Evolutionary conservation across 345 rosid genomes (phyloP), one percentile per base, ranked within the genome.

Genomic region (Salix exigua): DNA sequence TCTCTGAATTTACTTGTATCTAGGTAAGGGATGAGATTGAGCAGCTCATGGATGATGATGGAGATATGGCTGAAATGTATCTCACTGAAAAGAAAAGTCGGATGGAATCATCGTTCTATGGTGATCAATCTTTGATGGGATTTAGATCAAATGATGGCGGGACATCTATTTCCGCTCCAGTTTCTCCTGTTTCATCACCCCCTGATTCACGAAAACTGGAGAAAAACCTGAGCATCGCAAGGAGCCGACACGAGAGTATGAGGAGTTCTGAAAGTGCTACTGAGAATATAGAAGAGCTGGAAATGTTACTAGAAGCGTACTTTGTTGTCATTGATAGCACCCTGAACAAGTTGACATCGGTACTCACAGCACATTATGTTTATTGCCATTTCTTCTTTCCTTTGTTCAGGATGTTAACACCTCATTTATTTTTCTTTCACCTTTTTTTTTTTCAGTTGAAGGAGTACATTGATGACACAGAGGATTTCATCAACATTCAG

Each of bases 1-100:
- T 74, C 68, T 66, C 33, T 71, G 80, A 25, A 25, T 25, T n/a
- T 76, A 35, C 38, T 51, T 64, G 74, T n/a, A 66, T 81, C 73
- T 83, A 92, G 94, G 97, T 96, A 64, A 86, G 98, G 75, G 99
- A 96, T 85, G 99, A 96, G 89, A 96, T 96, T 51, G 99, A 96
- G 80, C 98, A 96, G 86, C 91, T 96, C 50, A 96, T 96, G 99
- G 98, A 96, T 84, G 99, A 96, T 86, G 99, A 96, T 75, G 99
- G 99, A 53, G 99, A 96, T 82, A 94, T 96, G 99, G 99, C 99
- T 2, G 99, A 96, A 85, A 92, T 96, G 99, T 91, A 89, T 87
- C 97, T 96, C 30, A 94, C 98, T 3, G 99, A 96, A 86, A 96
- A 96, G 88, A 96, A 96, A 83, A 87, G 75, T 42, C 87, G 98